Conservation (phyloP, 83 land plant species). For the Picea abies region DNA sequence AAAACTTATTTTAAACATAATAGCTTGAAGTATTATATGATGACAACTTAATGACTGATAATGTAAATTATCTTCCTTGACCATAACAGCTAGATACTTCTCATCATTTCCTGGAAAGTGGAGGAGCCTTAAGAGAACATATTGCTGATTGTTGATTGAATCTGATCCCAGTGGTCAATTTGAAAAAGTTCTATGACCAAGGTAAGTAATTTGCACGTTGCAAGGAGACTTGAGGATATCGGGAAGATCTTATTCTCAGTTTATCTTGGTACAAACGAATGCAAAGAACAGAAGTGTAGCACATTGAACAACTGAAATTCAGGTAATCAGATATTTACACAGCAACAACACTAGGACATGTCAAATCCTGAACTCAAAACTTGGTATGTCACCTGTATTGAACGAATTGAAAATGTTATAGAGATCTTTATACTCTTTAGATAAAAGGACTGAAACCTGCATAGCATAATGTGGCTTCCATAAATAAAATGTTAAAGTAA, state of each 20-base stretch:
- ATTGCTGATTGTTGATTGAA: background rate
- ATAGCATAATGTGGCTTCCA: background rate
- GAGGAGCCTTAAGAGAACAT: background rate
- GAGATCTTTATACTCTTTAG: background rate
- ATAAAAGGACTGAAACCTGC: background rate
- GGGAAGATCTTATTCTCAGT: background rate
- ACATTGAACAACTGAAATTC: background rate
- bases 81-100: background rate
- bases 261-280: background rate
- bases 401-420: background rate
- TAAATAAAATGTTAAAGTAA: background rate
- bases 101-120: background rate
- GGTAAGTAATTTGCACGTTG: too few relatives aligned
- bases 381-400: background rate
- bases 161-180: background rate
- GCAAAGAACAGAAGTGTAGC: background rate
- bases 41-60: background rate
- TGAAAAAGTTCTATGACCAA: background rate
- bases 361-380: background rate
- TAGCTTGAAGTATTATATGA: background rate
- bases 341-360: constrained; percentile 4
- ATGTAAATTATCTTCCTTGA: background rate
- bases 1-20: background rate
- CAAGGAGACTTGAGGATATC: background rate
- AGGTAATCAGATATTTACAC: constrained; percentile 6